phyloP scores from a whole-genome alignment of 2,329 filamentous ascomycete species.

The Sporothrix dimorphospora region DNA sequence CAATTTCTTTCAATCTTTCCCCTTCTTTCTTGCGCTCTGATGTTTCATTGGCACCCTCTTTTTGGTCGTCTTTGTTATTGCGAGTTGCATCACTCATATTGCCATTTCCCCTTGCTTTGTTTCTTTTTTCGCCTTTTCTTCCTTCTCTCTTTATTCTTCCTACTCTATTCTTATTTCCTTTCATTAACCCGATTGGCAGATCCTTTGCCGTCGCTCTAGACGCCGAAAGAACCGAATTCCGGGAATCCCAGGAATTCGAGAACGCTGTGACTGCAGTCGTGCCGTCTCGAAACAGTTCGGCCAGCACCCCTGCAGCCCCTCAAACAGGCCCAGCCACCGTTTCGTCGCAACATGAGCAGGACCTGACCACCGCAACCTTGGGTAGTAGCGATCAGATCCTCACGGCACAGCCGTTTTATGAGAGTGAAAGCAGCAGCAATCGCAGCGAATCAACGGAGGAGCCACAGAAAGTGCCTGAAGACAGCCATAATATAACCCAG shows the following conservation, averaged over 20 bases:
- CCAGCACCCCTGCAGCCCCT: slow-evolving; percentile 47
- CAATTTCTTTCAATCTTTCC: not conserved
- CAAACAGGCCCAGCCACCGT: slow-evolving; percentile 22
- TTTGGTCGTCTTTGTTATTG: slow-evolving; percentile 13
- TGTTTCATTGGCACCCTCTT: slow-evolving; percentile 14
- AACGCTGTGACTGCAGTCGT: slow-evolving; percentile 32
- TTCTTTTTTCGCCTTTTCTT: not conserved
- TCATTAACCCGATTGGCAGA: slow-evolving; percentile 20
- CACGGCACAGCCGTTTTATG: slow-evolving; percentile 19
- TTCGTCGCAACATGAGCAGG: slow-evolving; percentile 43
- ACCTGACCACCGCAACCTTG: slow-evolving; percentile 44
- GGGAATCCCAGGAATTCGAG: slow-evolving; percentile 29
- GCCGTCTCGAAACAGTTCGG: slow-evolving; percentile 46
- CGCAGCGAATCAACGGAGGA: not conserved
- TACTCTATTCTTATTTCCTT: not conserved
- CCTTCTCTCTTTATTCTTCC: not conserved
- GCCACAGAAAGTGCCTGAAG: not conserved
- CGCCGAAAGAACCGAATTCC: slow-evolving; percentile 35
- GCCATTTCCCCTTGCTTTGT: not conserved
- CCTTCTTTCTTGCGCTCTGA: not conserved
- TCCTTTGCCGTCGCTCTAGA: slow-evolving; percentile 5
- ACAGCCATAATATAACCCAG: slow-evolving; percentile 7
- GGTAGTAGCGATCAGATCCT: slow-evolving; percentile 25
- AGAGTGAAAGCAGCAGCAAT: not conserved
- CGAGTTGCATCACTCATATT: not conserved